These are phyloP conservation scores for Simplicillium sp. DNA, from an alignment of 2,329 filamentous ascomycete species.

Conservation along the genomic window DNA sequence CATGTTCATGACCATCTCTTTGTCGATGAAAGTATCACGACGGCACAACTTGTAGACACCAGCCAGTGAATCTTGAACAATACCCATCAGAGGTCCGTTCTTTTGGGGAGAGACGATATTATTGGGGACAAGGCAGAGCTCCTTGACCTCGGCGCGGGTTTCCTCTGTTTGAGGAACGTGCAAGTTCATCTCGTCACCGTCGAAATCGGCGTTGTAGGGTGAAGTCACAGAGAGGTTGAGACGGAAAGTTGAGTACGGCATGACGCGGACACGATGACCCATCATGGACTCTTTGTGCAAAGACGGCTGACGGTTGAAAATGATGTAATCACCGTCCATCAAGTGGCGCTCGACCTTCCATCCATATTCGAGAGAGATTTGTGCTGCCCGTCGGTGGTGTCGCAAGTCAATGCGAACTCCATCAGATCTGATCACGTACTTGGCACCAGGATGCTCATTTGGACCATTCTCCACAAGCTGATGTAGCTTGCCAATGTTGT, in stretches of 20 bases:
- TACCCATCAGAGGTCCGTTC: conserved; percentile 97
- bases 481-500: conserved; percentile 92
- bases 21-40: conserved; percentile 81
- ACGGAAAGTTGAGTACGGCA: conserved; percentile 98
- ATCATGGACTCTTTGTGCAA: conserved; percentile 99
- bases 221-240: conserved; percentile 96
- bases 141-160: conserved; percentile 85
- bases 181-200: conserved; percentile 99
- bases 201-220: conserved; percentile 99
- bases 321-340: conserved; percentile 92
- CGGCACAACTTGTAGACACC: conserved; percentile 96
- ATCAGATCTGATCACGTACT: conserved; percentile 90
- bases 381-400: conserved; percentile 79
- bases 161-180: conserved; percentile 98
- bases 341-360: conserved; percentile 99
- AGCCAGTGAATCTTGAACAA: conserved; percentile 94
- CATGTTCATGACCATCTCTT: conserved; percentile 90
- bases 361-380: conserved; percentile 84
- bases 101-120: conserved; percentile 98
- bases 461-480: conserved; percentile 87
- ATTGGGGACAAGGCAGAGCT: conserved; percentile 93
- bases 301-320: conserved; percentile 99
- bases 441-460: conserved; percentile 88
- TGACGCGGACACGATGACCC: conserved; percentile 93
- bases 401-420: conserved; percentile 91